Conservation (phyloP, 306 rosid species). For the Pyrus betulifolia region DNA sequence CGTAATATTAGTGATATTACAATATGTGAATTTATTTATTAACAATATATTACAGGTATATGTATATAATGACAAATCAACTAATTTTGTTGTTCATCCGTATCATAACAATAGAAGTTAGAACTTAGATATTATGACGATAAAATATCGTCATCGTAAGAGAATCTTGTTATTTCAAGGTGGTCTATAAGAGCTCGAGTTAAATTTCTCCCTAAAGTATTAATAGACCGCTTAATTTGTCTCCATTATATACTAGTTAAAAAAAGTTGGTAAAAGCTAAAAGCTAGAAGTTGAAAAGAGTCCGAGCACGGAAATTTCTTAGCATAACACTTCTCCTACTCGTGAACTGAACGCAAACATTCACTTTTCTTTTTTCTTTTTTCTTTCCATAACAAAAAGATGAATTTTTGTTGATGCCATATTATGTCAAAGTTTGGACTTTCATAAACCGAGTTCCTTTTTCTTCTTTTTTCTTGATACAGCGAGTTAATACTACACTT, state of each 20-base stretch:
- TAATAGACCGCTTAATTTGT: background rate
- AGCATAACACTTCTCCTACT: background rate
- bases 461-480: too few relatives aligned
- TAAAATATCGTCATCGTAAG: too few relatives aligned
- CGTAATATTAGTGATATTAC: too few relatives aligned
- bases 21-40: too few relatives aligned
- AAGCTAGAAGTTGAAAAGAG: background rate
- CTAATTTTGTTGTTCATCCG: fast-evolving
- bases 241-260: background rate
- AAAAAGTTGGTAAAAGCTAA: background rate
- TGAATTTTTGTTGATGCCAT: background rate
- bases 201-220: background rate
- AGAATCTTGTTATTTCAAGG: background rate
- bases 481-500: too few relatives aligned
- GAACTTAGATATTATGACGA: fast-evolving
- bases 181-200: constrained; percentile 16
- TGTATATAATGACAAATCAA: too few relatives aligned
- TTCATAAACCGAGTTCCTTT: too few relatives aligned
- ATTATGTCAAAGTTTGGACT: background rate
- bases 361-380: background rate
- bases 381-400: background rate
- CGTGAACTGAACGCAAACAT: background rate
- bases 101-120: too few relatives aligned
- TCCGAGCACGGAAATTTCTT: constrained; percentile 7
- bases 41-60: too few relatives aligned